A percentile compares a stretch with the other conserved stretches of the same genome.
These are phyloP conservation scores for Xylaria arbuscula DNA, from an alignment of 2,329 filamentous ascomycete species.

Conservation along the genomic window DNA sequence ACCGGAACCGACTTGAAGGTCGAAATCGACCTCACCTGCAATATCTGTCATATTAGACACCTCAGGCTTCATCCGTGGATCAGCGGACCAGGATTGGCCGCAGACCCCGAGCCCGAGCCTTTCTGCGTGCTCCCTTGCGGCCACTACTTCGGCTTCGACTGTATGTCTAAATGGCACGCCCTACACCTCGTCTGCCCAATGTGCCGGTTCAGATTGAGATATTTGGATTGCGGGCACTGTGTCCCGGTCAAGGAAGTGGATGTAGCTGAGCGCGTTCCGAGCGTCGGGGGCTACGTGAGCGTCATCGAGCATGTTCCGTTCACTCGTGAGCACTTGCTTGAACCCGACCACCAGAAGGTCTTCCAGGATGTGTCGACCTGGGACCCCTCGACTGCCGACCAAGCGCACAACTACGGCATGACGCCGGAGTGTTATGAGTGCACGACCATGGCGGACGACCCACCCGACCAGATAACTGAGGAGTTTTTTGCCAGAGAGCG, in stretches of 20 bases:
- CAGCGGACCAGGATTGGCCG: too few relatives aligned
- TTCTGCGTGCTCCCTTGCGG: constrained; percentile 15
- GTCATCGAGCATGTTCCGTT: not conserved
- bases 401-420: not conserved
- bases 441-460: not conserved
- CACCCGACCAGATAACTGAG: not conserved
- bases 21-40: not conserved
- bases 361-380: not conserved
- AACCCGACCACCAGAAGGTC: not conserved
- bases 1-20: not conserved
- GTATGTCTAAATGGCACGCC: not conserved
- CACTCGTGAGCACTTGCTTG: not conserved
- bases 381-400: not conserved
- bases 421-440: not conserved
- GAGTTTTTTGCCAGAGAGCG: not conserved
- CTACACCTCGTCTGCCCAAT: not conserved
- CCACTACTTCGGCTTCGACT: constrained; percentile 11
- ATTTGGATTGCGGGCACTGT: not conserved
- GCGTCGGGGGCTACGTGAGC: too few relatives aligned
- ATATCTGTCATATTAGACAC: not conserved
- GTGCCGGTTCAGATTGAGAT: not conserved
- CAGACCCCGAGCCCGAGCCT: not conserved
- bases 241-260: not conserved
- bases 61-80: constrained; percentile 3
- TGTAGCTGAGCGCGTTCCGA: too few relatives aligned